Conservation (phyloP, 2,329 filamentous ascomycete species). For the Diaporthe ilicicola region DNA sequence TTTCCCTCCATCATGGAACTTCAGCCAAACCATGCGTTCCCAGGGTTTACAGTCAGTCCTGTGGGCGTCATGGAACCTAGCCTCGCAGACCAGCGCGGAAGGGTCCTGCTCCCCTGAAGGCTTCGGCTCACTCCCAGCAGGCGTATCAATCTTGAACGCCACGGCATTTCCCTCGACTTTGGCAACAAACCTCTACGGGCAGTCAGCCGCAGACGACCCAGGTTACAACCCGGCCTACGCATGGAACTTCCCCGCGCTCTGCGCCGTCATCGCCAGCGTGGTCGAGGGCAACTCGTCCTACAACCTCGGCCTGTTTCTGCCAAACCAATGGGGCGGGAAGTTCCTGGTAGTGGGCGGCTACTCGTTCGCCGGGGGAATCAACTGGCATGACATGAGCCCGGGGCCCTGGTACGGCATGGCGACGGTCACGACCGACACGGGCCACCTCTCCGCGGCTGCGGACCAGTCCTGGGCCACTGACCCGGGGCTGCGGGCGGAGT, state of each 20-base stretch:
- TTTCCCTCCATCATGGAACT: not conserved
- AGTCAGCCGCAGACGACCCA: constrained; percentile 15
- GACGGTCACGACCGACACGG: constrained; percentile 52
- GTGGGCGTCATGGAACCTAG: constrained; percentile 8
- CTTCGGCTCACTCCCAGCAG: constrained; percentile 18
- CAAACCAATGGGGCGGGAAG: constrained; percentile 42
- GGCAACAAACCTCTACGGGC: constrained; percentile 6
- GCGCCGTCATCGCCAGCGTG: constrained; percentile 43
- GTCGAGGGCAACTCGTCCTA: constrained; percentile 41
- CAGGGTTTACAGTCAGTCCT: constrained; percentile 11
- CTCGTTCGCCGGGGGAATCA: constrained; percentile 43
- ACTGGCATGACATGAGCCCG: constrained; percentile 40
- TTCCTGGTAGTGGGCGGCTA: constrained; percentile 39
- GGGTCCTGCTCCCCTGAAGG: not conserved
- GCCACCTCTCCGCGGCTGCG: constrained; percentile 46
- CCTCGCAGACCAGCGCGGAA: constrained; percentile 10
- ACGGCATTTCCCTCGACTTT: not conserved
- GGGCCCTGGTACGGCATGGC: constrained; percentile 50
- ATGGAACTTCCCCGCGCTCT: constrained; percentile 42
- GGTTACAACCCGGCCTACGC: constrained; percentile 15
- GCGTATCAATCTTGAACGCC: constrained; percentile 13
- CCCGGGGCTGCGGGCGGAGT: constrained; percentile 46
- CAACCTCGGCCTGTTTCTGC: constrained; percentile 45
- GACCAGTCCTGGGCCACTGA: constrained; percentile 50
- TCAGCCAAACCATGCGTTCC: not conserved